phyloP scores from a whole-genome alignment of 805 yeast species.

The Saccharomycopsis sp. region DNA sequence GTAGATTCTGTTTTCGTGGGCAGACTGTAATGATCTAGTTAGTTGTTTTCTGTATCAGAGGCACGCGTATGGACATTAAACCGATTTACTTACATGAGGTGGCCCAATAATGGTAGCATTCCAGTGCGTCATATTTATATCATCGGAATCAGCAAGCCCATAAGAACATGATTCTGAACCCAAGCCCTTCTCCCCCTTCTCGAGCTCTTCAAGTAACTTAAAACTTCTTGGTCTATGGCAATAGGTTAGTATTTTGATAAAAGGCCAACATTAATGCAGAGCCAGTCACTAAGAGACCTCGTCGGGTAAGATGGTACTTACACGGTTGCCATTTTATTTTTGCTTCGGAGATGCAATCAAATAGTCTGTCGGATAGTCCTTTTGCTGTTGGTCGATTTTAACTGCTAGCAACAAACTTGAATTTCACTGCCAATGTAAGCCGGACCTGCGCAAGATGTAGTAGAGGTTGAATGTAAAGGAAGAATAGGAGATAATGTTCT shows the following conservation, averaged over 20 bases:
- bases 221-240: constrained; percentile 76
- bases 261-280: neutral
- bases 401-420: neutral
- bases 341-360: neutral
- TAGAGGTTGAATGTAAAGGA: neutral
- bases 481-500: neutral
- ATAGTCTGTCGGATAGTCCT: neutral
- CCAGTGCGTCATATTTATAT: constrained; percentile 92
- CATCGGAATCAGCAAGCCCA: constrained; percentile 86
- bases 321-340: neutral
- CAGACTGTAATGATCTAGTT: constrained; percentile 35
- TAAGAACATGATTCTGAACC: constrained; percentile 97
- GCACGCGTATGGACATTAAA: constrained; percentile 4
- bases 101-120: constrained; percentile 98
- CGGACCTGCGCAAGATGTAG: neutral
- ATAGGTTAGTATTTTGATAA: neutral
- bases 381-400: neutral
- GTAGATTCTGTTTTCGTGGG: constrained; percentile 91
- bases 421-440: neutral
- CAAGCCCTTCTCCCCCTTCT: constrained; percentile 95
- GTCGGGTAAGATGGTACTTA: neutral
- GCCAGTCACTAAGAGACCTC: no score
- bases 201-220: constrained; percentile 90
- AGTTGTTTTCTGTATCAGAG: neutral
- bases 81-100: constrained; percentile 46